Conservation (phyloP, 148 eudicot species). For the Fallopia convolvulus region DNA sequence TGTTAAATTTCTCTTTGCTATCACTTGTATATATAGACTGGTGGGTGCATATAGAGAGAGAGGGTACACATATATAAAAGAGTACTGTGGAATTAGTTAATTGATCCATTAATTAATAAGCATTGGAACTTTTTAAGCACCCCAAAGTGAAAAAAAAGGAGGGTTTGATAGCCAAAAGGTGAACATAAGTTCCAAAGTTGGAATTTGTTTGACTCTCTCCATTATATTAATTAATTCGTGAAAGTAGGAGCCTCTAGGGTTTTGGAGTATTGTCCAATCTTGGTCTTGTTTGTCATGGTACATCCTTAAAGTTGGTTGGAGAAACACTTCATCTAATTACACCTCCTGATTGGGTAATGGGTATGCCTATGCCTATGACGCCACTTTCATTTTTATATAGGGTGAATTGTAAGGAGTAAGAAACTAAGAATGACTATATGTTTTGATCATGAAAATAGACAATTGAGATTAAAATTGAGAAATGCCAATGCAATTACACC, state of each 20-base stretch:
- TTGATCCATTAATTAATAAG: neutral
- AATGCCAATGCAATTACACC: too few species aligned
- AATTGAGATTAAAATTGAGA: too few species aligned
- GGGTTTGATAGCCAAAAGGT: constrained; percentile 6
- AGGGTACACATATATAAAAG: neutral
- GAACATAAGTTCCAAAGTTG: neutral
- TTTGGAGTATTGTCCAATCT: neutral
- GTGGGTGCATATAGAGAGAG: neutral
- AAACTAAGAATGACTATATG: too few species aligned
- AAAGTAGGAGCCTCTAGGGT: constrained; percentile 1
- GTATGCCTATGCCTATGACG: neutral
- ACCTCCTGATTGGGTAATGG: neutral
- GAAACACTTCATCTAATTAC: neutral
- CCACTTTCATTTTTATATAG: too few species aligned
- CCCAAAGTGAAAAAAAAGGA: neutral
- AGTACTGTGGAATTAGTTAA: neutral
- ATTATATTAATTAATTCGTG: too few species aligned
- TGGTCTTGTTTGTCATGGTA: neutral
- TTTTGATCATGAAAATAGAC: too few species aligned
- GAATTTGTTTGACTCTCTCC: neutral
- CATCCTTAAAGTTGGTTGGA: neutral
- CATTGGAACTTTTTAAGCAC: neutral
- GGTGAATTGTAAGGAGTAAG: too few species aligned
- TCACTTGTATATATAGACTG: neutral
- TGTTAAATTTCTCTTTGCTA: too few species aligned